Percentiles rank a stretch among this genome's conserved stretches.
Conservation (phyloP, 306 rosid genomes). For the Acacia melanoxylon region DNA sequence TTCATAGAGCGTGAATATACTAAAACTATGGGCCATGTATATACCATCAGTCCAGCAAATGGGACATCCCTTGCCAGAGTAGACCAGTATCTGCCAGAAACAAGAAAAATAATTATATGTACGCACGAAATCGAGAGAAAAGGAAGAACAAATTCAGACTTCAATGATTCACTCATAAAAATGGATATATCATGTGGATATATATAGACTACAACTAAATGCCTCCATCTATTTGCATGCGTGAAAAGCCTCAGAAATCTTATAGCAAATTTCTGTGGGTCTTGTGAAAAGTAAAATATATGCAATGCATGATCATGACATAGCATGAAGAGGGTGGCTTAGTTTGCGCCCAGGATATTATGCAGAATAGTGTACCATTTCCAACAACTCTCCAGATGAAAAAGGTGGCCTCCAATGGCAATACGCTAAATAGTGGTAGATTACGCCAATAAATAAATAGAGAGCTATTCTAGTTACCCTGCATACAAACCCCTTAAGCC, state of each 20-base stretch:
- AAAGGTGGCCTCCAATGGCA: slow-evolving; percentile 3
- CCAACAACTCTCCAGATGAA: neutral
- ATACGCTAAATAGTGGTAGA: slow-evolving; percentile 18
- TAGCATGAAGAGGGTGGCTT: neutral
- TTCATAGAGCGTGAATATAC: neutral
- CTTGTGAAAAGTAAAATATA: neutral
- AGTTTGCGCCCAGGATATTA: slow-evolving; percentile 1
- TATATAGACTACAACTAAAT: neutral
- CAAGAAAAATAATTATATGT: slow-evolving; percentile 32
- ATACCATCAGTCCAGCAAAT: slow-evolving; percentile 89
- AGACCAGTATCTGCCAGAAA: slow-evolving; percentile 66
- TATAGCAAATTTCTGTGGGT: neutral
- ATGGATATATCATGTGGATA: neutral
- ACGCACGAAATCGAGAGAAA: slow-evolving; percentile 23
- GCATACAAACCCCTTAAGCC: slow-evolving; percentile 87
- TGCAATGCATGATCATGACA: neutral
- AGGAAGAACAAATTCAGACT: neutral
- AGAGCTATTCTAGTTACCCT: slow-evolving; percentile 50
- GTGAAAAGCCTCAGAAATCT: neutral
- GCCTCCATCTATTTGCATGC: neutral
- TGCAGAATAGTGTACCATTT: slow-evolving; percentile 1
- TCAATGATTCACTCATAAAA: slow-evolving; percentile 5
- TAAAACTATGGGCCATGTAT: neutral
- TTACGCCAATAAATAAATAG: neutral
- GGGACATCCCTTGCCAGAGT: slow-evolving; percentile 95